Percentiles rank a stretch among this genome's conserved stretches.
These are phyloP conservation scores for Rhizopus delemar DNA, from an alignment of 371 early-diverging fungal genomes.

Conservation along the genomic window DNA sequence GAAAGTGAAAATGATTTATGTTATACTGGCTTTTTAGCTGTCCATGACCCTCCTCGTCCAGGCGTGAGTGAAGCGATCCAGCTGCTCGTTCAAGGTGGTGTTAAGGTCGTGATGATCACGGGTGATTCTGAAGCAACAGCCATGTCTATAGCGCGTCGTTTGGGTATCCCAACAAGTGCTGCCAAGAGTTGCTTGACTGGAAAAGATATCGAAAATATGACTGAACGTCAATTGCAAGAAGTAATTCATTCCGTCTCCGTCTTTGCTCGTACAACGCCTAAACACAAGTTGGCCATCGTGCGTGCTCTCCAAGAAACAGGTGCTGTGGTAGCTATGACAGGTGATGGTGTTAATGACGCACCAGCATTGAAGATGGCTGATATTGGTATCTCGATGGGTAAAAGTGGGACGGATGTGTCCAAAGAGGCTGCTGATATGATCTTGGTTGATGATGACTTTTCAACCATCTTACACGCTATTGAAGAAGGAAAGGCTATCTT, in stretches of 20 bases:
- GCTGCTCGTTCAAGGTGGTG: conserved; percentile 68
- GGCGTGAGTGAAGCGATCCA: conserved; percentile 69
- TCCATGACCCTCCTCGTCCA: conserved; percentile 85
- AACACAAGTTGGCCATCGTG: conserved; percentile 88
- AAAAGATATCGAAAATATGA: conserved; percentile 68
- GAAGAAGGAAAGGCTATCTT: conserved; percentile 93
- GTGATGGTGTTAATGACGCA: conserved; percentile 97
- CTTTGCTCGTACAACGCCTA: conserved; percentile 91
- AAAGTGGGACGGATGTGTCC: conserved; percentile 87
- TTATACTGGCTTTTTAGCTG: conserved; percentile 82
- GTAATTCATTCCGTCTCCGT: conserved; percentile 64
- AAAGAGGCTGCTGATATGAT: conserved; percentile 94
- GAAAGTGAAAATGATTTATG: conserved; percentile 53
- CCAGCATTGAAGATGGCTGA: conserved; percentile 88
- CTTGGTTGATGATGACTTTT: conserved; percentile 84
- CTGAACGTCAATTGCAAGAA: conserved; percentile 64
- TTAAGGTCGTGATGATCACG: conserved; percentile 87
- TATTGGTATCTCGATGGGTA: conserved; percentile 92
- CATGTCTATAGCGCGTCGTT: conserved; percentile 73
- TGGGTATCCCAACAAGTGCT: conserved; percentile 69
- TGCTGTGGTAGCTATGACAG: conserved; percentile 86
- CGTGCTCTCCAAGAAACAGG: conserved; percentile 75
- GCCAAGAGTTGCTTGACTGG: conserved; percentile 69
- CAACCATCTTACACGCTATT: conserved; percentile 81
- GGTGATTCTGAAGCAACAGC: conserved; percentile 89